phyloP scores from a whole-genome alignment of 257 asterid genomes.

The Solanum paucissectum region DNA sequence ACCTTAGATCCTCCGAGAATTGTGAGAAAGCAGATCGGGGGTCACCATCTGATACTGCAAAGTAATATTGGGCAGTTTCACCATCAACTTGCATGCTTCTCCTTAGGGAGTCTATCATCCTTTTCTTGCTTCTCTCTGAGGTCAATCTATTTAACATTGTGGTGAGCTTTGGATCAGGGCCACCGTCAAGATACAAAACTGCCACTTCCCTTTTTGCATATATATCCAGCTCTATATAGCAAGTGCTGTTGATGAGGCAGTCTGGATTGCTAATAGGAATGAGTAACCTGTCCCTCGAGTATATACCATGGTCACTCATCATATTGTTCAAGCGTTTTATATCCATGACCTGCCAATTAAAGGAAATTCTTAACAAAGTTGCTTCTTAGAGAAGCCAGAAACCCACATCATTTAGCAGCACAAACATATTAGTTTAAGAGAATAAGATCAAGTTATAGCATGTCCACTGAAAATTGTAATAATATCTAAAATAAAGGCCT shows the following conservation, averaged over 20 bases:
- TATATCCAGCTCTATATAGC: slow-evolving; percentile 80
- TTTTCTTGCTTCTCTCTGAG: slow-evolving; percentile 50
- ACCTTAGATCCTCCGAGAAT: slow-evolving; percentile 66
- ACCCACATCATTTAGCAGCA: neutral
- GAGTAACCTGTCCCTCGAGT: slow-evolving; percentile 87
- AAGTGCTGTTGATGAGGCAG: slow-evolving; percentile 45
- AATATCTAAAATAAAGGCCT: neutral
- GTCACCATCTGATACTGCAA: slow-evolving; percentile 70
- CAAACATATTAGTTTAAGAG: neutral
- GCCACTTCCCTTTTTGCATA: slow-evolving; percentile 95
- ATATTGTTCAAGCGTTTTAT: slow-evolving; percentile 86
- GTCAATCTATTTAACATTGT: slow-evolving; percentile 25
- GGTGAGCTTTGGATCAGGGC: slow-evolving; percentile 37
- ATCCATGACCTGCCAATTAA: slow-evolving; percentile 54
- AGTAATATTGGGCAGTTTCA: slow-evolving; percentile 80
- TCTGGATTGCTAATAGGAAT: slow-evolving; percentile 74
- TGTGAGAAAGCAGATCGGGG: slow-evolving; percentile 82
- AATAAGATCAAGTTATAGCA: neutral
- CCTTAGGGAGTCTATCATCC: slow-evolving; percentile 66
- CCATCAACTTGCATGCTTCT: slow-evolving; percentile 84
- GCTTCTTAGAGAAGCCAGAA: neutral
- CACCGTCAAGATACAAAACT: slow-evolving; percentile 79
- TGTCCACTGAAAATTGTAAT: neutral
- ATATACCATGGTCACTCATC: slow-evolving; percentile 97
- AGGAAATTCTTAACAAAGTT: neutral